A percentile compares a stretch with the other conserved stretches of the same genome.
Conservation (phyloP, 2,329 filamentous ascomycete genomes). For the Fusarium guadeloupense region DNA sequence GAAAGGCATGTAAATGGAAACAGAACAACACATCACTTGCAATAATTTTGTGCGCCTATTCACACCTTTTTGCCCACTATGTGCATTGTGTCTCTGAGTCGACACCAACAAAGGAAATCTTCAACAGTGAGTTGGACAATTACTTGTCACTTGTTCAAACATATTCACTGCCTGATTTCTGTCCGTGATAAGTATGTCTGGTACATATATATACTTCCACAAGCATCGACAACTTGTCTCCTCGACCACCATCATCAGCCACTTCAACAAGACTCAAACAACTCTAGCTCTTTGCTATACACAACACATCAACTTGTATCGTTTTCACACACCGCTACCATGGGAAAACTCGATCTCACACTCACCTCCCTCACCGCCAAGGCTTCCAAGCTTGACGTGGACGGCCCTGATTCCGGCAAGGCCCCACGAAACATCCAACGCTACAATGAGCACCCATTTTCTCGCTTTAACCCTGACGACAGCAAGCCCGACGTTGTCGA, state of each 20-base stretch:
- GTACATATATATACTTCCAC: slow-evolving; percentile 12
- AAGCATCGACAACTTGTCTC: neutral
- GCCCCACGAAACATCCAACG: neutral
- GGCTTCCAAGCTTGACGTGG: neutral
- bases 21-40: neutral
- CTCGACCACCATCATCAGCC: neutral
- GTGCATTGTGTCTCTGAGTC: neutral
- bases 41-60: neutral
- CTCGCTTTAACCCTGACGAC: neutral
- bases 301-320: neutral
- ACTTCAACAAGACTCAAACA: neutral
- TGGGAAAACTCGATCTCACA: slow-evolving; percentile 2
- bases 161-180: neutral
- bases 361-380: neutral
- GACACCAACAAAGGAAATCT: no score
- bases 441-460: slow-evolving; percentile 11
- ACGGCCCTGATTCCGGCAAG: neutral
- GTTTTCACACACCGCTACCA: neutral
- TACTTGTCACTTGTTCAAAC: neutral
- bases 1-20: slow-evolving; percentile 17
- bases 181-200: neutral
- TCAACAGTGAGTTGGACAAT: neutral
- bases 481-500: neutral
- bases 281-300: neutral
- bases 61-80: neutral